These are phyloP conservation scores for Candida hispaniensis DNA, from an alignment of 805 yeast genomes.

Conservation along the genomic window DNA sequence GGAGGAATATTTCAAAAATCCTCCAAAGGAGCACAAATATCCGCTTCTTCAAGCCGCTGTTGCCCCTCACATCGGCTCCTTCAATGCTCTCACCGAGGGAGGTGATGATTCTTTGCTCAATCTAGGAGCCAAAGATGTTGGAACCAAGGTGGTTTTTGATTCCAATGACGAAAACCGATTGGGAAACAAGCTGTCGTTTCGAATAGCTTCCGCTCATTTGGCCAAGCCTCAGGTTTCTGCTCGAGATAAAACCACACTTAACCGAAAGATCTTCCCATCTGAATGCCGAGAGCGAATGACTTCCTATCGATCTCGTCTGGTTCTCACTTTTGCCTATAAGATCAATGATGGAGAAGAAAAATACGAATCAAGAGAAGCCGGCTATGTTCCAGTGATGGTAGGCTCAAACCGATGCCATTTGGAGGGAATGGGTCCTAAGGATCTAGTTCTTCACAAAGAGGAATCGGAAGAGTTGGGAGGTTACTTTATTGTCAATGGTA, in stretches of 20 bases:
- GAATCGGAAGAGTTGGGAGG: slow-evolving; percentile 97
- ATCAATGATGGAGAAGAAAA: slow-evolving; percentile 82
- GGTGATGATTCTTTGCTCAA: slow-evolving; percentile 71
- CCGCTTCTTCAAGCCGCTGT: slow-evolving; percentile 84
- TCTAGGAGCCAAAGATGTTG: slow-evolving; percentile 80
- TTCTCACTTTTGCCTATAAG: slow-evolving; percentile 71
- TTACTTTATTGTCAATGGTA: slow-evolving; percentile 91
- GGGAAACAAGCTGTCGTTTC: slow-evolving; percentile 73
- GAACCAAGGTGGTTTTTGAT: slow-evolving; percentile 76
- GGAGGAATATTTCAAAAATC: slow-evolving; percentile 73
- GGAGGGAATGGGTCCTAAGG: slow-evolving; percentile 69
- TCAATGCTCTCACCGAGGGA: slow-evolving; percentile 89
- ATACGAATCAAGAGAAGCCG: slow-evolving; percentile 76
- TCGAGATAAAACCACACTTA: slow-evolving; percentile 60
- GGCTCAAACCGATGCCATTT: slow-evolving; percentile 86
- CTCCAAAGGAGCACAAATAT: slow-evolving; percentile 77
- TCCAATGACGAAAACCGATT: slow-evolving; percentile 53
- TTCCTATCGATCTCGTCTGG: slow-evolving; percentile 67
- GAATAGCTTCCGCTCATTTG: slow-evolving; percentile 83
- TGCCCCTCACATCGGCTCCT: slow-evolving; percentile 90
- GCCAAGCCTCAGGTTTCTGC: slow-evolving; percentile 74
- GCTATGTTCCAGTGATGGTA: slow-evolving; percentile 85
- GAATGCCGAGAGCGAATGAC: slow-evolving; percentile 86
- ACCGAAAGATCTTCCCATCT: slow-evolving; percentile 70
- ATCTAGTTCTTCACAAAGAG: slow-evolving; percentile 68